Evolutionary conservation across 768 basidiomycete species (phyloP).

Genomic region (Amanita rubescens): DNA sequence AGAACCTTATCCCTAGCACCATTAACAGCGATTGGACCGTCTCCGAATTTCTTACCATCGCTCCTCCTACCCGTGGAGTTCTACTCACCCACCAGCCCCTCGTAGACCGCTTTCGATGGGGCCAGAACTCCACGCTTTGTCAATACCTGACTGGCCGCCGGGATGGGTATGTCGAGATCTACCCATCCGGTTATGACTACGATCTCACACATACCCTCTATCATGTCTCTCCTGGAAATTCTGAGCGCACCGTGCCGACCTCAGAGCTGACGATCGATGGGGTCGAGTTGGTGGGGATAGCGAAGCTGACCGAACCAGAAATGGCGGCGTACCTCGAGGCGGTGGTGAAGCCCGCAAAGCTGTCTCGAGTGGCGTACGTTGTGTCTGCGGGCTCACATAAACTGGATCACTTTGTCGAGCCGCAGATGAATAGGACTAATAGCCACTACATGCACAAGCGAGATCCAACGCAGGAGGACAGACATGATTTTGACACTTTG

Average conservation of each 20-base stretch:
- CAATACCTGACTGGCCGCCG: not conserved
- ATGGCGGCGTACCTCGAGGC: not conserved
- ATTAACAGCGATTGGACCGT: not conserved
- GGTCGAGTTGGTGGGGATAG: not conserved
- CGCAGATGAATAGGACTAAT: not conserved
- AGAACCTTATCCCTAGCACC: slow-evolving; percentile 1
- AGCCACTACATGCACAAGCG: not conserved
- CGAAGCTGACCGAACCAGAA: not conserved
- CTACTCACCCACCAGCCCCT: not conserved
- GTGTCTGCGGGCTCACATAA: not conserved
- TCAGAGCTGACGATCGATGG: not conserved
- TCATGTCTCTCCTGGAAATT: not conserved
- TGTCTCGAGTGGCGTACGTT: not conserved
- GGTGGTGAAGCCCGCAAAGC: not conserved
- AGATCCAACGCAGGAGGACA: not conserved
- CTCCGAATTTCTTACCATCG: slow-evolving; percentile 1
- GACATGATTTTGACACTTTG: not conserved
- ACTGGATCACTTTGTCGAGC: not conserved
- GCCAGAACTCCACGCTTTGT: slow-evolving; percentile 1
- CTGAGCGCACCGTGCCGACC: not conserved
- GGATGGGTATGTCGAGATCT: slow-evolving; percentile 1
- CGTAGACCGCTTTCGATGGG: not conserved
- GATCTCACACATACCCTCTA: slow-evolving; percentile 1
- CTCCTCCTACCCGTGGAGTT: not conserved
- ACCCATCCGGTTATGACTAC: slow-evolving; percentile 1